A percentile compares a stretch with the other conserved stretches of the same genome.
phyloP scores from a whole-genome alignment of 2,329 filamentous ascomycete species.

The Clonostachys chloroleuca region DNA sequence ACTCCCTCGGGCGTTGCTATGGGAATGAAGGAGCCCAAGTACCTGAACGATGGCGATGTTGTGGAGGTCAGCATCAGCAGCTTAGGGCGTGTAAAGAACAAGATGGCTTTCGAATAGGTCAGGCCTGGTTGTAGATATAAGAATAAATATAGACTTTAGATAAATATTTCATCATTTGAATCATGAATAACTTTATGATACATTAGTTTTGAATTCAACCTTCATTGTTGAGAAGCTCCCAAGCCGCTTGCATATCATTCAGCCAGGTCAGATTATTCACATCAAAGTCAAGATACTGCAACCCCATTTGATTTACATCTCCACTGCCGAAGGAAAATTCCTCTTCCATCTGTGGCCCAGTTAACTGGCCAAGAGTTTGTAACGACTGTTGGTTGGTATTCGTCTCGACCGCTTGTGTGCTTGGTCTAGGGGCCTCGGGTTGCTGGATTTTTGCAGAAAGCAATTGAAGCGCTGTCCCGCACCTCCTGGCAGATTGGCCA shows the following conservation, averaged over 20 bases:
- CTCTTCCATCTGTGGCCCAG: conserved; percentile 2
- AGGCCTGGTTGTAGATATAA: not conserved
- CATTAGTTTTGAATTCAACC: too few species aligned
- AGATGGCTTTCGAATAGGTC: conserved; percentile 25
- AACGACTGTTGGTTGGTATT: not conserved
- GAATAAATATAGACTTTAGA: not conserved
- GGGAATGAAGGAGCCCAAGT: conserved; percentile 35
- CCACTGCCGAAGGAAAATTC: conserved; percentile 12
- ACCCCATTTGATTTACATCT: conserved; percentile 12
- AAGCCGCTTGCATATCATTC: conserved; percentile 21
- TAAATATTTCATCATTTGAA: not conserved
- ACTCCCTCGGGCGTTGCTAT: conserved; percentile 43
- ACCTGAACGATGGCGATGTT: conserved; percentile 33
- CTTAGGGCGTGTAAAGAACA: conserved; percentile 24
- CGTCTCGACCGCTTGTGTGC: not conserved
- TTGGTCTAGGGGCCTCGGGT: conserved; percentile 1
- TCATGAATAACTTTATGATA: not conserved
- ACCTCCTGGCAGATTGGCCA: conserved; percentile 21
- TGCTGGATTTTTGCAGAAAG: conserved; percentile 24
- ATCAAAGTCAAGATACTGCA: conserved; percentile 19
- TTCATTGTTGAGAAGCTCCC: conserved; percentile 16
- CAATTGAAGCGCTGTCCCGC: conserved; percentile 24
- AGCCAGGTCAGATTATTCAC: conserved; percentile 24
- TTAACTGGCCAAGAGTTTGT: not conserved
- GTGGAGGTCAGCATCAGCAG: conserved; percentile 35